Evolutionary conservation across 768 basidiomycete genomes (phyloP), one percentile per base, ranked within the genome.

Genomic region (Rhodotorula diobovata): DNA sequence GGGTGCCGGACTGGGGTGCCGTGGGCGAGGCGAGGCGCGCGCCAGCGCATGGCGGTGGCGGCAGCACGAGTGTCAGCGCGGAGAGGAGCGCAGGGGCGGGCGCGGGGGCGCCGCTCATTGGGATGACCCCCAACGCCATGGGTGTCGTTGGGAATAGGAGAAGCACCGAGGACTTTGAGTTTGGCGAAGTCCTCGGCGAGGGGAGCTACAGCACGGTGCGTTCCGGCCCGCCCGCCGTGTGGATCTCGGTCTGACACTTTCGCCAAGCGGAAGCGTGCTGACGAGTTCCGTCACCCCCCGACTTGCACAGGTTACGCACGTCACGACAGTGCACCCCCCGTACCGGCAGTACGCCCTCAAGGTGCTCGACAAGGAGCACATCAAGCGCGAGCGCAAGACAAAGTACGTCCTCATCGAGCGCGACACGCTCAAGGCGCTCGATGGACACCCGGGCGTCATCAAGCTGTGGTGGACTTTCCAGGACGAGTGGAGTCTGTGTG

Each of bases 381-480:
- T 94, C 61, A 85, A 67, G 66, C 85, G 87, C 78, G 88, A 90
- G 77, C 87, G 89, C 78, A 90, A 90, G 80, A 85, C 87, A 77
- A 84, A 85, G 37, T 89, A 89, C 37, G 90, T 89, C n/a, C 83
- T 87, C 41, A 85, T 89, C 1, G 92, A 94, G 82, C 89, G 89
- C 80, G 88, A 88, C 74, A 87, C 88, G 0, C 84, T 94, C 48
- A 78, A 78, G 56, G 55, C 74, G 16, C 73, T 80, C n/a, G 77
- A 76, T 7, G 85, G 86, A 8, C 91, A 93, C 80, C 89, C 90
- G 11, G 91, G 91, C 3, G 86, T 95, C 63, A 86, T 94, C 18
- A 86, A 87, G 60, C 82, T 94, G 39, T 88, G 88, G 74, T 91
- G 87, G 82, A 87, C 90, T 3, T 93, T 94, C 77, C 91, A 93